These are phyloP conservation scores for Pseudopyricularia javanii DNA, from an alignment of 2,329 filamentous ascomycete genomes.

Conservation along the genomic window DNA sequence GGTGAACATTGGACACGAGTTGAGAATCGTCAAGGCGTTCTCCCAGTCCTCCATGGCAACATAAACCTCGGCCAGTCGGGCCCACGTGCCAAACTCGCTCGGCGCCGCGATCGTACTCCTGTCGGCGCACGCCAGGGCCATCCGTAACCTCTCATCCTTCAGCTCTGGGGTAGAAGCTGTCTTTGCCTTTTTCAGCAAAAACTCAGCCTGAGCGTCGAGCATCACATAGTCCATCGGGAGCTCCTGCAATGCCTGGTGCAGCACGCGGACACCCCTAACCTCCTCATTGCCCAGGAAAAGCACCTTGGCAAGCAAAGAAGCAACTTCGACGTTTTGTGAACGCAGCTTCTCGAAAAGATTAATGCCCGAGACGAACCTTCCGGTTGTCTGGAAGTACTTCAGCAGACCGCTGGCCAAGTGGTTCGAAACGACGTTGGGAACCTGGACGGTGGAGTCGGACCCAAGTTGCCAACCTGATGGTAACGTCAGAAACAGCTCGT, in stretches of 20 bases:
- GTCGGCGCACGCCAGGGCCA: conserved; percentile 88
- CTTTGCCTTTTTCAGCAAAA: conserved; percentile 72
- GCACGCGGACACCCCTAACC: conserved; percentile 80
- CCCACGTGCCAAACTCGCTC: conserved; percentile 96
- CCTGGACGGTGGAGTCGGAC: conserved; percentile 93
- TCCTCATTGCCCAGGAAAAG: conserved; percentile 93
- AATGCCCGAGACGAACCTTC: conserved; percentile 86
- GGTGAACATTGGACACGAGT: conserved; percentile 99
- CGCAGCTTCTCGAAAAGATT: conserved; percentile 96
- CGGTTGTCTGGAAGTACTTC: conserved; percentile 91
- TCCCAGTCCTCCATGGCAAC: conserved; percentile 94
- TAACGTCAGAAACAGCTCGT: not conserved
- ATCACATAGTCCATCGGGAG: conserved; percentile 96
- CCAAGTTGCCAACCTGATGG: conserved; percentile 78
- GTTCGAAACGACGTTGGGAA: conserved; percentile 93
- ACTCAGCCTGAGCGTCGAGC: conserved; percentile 86
- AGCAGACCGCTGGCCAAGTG: conserved; percentile 88
- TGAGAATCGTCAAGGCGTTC: conserved; percentile 83
- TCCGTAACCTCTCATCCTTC: conserved; percentile 58
- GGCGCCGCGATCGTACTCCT: conserved; percentile 89
- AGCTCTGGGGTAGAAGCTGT: conserved; percentile 38
- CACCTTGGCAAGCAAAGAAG: conserved; percentile 80
- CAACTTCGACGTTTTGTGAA: conserved; percentile 82
- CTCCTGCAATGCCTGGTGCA: conserved; percentile 81
- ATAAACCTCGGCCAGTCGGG: conserved; percentile 84